Evolutionary conservation across 2,329 filamentous ascomycete genomes (phyloP).

Genomic region (Amesomyces nigricolor): DNA sequence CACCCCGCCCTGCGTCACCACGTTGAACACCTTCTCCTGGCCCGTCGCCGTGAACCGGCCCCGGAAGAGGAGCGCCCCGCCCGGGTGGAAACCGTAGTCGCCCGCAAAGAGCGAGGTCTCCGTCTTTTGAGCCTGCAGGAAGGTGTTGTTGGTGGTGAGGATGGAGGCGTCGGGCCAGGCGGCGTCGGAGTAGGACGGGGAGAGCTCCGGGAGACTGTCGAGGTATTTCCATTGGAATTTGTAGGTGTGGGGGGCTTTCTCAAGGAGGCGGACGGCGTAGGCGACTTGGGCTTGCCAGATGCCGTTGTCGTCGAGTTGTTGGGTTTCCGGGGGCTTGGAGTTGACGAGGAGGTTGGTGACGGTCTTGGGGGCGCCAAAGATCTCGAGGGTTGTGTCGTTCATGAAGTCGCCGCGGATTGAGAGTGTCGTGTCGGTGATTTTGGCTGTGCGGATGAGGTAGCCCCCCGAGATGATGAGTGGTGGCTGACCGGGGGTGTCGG

Average conservation of each 20-base stretch:
- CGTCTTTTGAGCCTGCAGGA: slow-evolving; percentile 47
- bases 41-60: slow-evolving; percentile 63
- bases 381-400: slow-evolving; percentile 48
- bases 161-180: slow-evolving; percentile 58
- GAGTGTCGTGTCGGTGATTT: neutral
- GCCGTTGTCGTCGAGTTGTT: slow-evolving; percentile 37
- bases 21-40: slow-evolving; percentile 49
- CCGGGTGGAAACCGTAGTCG: slow-evolving; percentile 70
- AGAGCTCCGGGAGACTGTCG: slow-evolving; percentile 66
- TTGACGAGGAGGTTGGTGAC: slow-evolving; percentile 43
- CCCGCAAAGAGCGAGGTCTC: slow-evolving; percentile 61
- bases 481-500: slow-evolving; percentile 45
- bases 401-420: no score
- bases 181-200: slow-evolving; percentile 60
- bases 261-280: slow-evolving; percentile 41
- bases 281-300: slow-evolving; percentile 44
- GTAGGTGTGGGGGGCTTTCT: slow-evolving; percentile 53
- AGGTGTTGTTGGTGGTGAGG: slow-evolving; percentile 52
- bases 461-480: slow-evolving; percentile 56
- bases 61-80: slow-evolving; percentile 63
- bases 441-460: slow-evolving; percentile 46
- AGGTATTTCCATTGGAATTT: slow-evolving; percentile 61
- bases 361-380: slow-evolving; percentile 55
- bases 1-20: slow-evolving; percentile 60
- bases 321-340: slow-evolving; percentile 30